A percentile compares a stretch with the other conserved stretches of the same genome.
These are phyloP conservation scores for Trametes hirsuta DNA, from an alignment of 1,284 basidiomycete species.

Conservation along the genomic window DNA sequence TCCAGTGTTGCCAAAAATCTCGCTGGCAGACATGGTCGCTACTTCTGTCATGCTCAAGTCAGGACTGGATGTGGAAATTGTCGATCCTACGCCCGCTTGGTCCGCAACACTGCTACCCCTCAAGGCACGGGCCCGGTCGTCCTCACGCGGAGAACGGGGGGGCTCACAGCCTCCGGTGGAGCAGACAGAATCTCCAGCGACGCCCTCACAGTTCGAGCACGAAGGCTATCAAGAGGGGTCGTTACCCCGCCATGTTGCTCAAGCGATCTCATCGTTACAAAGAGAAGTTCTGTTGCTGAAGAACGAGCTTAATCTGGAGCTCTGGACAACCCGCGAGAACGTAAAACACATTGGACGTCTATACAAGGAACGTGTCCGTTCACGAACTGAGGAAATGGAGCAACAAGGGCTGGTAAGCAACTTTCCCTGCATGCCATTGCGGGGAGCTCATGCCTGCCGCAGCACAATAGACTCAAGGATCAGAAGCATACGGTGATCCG, in stretches of 20 bases:
- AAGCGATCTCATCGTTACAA: conserved; percentile 70
- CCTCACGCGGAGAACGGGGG: conserved; percentile 25
- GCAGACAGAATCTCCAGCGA: conserved; percentile 8
- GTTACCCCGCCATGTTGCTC: conserved; percentile 51
- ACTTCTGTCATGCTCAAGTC: conserved; percentile 73
- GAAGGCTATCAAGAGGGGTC: conserved; percentile 9
- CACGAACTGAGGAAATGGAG: conserved; percentile 75
- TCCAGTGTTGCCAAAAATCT: conserved; percentile 45
- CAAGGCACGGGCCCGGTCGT: conserved; percentile 24
- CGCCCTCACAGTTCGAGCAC: background rate
- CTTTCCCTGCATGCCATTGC: background rate
- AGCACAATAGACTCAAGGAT: conserved; percentile 80
- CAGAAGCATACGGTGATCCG: conserved; percentile 66
- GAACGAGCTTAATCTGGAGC: conserved; percentile 81
- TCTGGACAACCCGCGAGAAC: conserved; percentile 79
- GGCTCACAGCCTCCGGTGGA: conserved; percentile 15
- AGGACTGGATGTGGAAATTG: conserved; percentile 61
- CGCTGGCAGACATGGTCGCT: conserved; percentile 71
- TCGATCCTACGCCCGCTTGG: conserved; percentile 34
- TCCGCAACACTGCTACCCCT: conserved; percentile 25
- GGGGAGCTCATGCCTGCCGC: conserved; percentile 3
- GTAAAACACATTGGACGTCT: conserved; percentile 78
- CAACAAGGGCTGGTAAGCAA: conserved; percentile 74
- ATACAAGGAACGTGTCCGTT: conserved; percentile 72
- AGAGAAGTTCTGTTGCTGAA: conserved; percentile 72